Base-by-base conservation (phyloP, 2,329 filamentous ascomycete species). In the Pseudogymnoascus sp. region DNA sequence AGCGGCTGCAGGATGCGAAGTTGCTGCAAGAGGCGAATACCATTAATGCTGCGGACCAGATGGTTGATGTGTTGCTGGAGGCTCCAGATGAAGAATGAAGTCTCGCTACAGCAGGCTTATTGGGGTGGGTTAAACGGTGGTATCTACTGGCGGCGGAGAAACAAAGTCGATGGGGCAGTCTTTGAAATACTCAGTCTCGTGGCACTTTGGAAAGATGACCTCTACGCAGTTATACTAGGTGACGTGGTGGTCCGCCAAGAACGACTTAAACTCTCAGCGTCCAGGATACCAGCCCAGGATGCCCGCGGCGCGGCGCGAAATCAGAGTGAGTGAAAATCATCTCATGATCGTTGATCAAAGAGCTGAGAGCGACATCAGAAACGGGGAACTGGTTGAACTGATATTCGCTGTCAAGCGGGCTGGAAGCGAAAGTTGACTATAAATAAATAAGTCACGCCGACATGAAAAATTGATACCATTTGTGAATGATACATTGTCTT, bases 321-420 rank as follows among this genome's bases (percentile, higher is more conserved):
- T 21, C 50, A 31, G n/a, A 5, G 23, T 34, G 28, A 10, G 28
- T 31, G 28, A 18, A 34, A 53, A 14, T 5, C 5, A 56, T 23
- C 28, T n/a, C n/a, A 60, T 75, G 36, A 70, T 69, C 1, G 68
- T 70, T 8, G 73, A 74, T 8, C 71, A 71, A 36, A 69, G 63
- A 60, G 74, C 34, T 4, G 25, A 31, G 8, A 7, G 34, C 31
- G 36, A 59, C 5, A 36, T 60, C 46, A 5, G 62, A 62, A 21
- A 65, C 10, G 14, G 64, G 59, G 11, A 63, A 62, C 6, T 64
- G 21, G 56, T 67, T 66, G 44, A 67, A 64, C 11, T 61, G 53
- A 7, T n/a, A n/a, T 61, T 66, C 65, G 3, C 59, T 63, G 18
- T 62, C 36, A 18, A 66, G 66, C 18, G 61, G 65, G 11, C 62